Base-by-base conservation (phyloP, 306 rosid genomes). In the Cicer judaicum region DNA sequence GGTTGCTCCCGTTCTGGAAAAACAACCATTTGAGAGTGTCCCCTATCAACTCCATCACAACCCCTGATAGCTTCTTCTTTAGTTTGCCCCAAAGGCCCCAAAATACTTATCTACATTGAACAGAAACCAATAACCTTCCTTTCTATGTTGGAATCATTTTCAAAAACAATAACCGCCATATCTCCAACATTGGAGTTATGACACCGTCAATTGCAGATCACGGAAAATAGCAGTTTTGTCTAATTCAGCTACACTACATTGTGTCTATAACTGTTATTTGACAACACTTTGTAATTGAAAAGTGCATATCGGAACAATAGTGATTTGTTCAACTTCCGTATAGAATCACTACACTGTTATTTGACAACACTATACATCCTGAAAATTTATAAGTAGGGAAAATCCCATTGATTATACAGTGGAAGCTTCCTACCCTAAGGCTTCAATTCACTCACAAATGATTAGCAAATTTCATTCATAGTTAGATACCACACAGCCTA, bases 101-200 rank as follows among this genome's bases (percentile, higher is more conserved):
- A 64, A 64, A 64, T 57, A 57, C 39, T 57, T 24, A 57, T 57
- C 64, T 57, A 57, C 64, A 57, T 57, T 11, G 5, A 57, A 24
- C 18, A 59, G 18, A 59, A 41, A 34, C 5, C 16, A 29, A 29
- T 13, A 12, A 59, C 41, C 18, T 59, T 59, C 16, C 18, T 59
- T 59, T 59, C 43, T 10, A 29, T 34, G 13, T 1, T 7, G 18
- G 8, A 6, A 34, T 34, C 65, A 60, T 34, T 60, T 60, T 29
- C 43, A 34, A 34, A 34, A 60, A 12, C 65, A 60, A 41, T 5
- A 10, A 11, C 0, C 10, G 19, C 8, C 43, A 34, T 2, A 10
- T 1, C 15, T 60, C 6, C 11, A 60, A 12, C 7, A 60, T 36
- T 1, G 2, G 11, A 34, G 44, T 10, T 6, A 42, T 60, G 10